Evolutionary conservation across 768 basidiomycete species (phyloP), one percentile per base, ranked within the genome.

Genomic region (Phanerochaete carnosa): DNA sequence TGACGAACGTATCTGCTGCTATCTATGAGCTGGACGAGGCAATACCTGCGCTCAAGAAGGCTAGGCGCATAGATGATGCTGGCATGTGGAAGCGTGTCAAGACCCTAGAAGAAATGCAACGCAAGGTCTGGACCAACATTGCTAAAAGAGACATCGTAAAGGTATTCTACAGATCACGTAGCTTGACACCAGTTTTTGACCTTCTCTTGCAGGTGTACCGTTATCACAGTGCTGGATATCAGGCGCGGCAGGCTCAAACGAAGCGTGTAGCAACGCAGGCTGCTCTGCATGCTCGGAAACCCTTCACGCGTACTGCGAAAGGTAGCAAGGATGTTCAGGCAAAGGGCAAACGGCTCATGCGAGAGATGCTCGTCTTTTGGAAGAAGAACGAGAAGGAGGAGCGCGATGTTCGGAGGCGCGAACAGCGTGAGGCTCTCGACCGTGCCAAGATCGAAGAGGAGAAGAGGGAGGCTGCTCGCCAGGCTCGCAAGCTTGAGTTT

Each of bases 321-420:
- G 82, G 85, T 4, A 82, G 79, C 61, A 96, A 95, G 73, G 94
- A 95, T 63, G 78, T 85, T 1, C 92, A 94, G 70, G 85, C 85
- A 22, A 93, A 94, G 70, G 88, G 87, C 25, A 94, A 92, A 72
- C 84, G 92, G 43, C 78, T 95, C 39, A 93, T 94, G 90, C 87
- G 94, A 29, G 95, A 98, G 79, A 94, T 98, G 90, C 86, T 95
- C 62, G 86, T 94, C 22, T 95, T 95, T 75, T 97, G 94, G 94
- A 95, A 92, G 77, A 94, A 94, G 75, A 98, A 97, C 65, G 96
- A 98, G 75, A 94, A 94, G 68, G 94, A 96, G 72, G 96, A 98
- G 75, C 80, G 94, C 49, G 95, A 97, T 62, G 85, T 90, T 13
- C 86, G 95, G 64, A 94, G 92, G 74, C 91, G 91, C 53, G 94